These are phyloP conservation scores for Colletotrichum gloeosporioides DNA, from an alignment of 2,329 filamentous ascomycete species.

Conservation along the genomic window DNA sequence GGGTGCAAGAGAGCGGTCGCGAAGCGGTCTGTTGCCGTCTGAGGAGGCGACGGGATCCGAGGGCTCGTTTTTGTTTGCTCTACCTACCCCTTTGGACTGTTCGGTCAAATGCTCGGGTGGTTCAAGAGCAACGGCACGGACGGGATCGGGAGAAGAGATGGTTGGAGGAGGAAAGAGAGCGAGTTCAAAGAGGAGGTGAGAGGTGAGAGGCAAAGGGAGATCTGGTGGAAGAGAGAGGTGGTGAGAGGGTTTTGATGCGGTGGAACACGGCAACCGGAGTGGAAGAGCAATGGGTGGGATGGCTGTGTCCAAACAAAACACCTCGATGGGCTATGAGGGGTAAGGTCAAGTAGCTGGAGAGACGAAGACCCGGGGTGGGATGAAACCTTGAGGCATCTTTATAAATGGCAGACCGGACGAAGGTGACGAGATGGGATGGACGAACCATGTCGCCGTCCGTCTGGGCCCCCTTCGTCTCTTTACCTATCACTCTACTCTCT, in stretches of 20 bases:
- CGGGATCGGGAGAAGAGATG: neutral
- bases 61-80: neutral
- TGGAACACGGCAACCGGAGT: neutral
- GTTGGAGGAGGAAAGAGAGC: neutral
- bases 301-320: neutral
- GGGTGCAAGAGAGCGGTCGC: neutral
- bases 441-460: constrained; percentile 3
- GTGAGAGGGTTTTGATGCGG: neutral
- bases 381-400: neutral
- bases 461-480: neutral
- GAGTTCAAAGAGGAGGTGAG: neutral
- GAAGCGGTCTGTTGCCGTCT: neutral
- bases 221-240: neutral
- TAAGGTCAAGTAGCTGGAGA: neutral
- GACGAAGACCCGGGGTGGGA: neutral
- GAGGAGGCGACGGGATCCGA: neutral
- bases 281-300: neutral
- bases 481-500: neutral
- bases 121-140: neutral
- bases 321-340: neutral
- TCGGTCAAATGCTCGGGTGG: neutral
- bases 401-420: neutral
- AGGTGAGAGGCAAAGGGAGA: neutral
- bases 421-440: neutral
- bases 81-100: neutral